Conservation (phyloP, 2,329 filamentous ascomycete genomes). For the Triangularia verruculosa region DNA sequence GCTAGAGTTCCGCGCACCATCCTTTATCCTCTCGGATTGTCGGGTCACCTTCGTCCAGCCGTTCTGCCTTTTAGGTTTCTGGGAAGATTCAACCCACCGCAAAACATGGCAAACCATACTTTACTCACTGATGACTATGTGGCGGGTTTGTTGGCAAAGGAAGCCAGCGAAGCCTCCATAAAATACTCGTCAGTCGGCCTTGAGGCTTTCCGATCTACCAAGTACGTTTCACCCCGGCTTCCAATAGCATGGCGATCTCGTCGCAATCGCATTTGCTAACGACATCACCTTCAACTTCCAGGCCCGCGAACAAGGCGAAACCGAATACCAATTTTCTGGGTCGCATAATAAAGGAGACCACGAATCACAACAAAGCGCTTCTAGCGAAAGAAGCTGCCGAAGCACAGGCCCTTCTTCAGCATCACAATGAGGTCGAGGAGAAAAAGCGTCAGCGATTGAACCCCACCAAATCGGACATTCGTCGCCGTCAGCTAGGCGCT, state of each 20-base stretch:
- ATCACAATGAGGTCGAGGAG: slow-evolving; percentile 51
- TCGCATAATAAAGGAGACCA: slow-evolving; percentile 83
- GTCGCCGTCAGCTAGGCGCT: slow-evolving; percentile 57
- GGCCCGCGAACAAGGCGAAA: slow-evolving; percentile 68
- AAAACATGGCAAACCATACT: slow-evolving; percentile 45
- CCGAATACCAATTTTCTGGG: slow-evolving; percentile 89
- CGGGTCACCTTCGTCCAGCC: neutral
- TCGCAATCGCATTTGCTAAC: slow-evolving; percentile 4
- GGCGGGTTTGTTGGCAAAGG: slow-evolving; percentile 72
- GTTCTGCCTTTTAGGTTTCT: no score
- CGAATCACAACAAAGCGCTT: slow-evolving; percentile 83
- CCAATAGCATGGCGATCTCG: neutral
- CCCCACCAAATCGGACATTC: slow-evolving; percentile 50
- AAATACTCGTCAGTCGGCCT: slow-evolving; percentile 74
- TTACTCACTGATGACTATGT: slow-evolving; percentile 73
- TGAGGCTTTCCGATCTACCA: slow-evolving; percentile 54
- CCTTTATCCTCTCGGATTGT: neutral
- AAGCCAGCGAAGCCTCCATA: slow-evolving; percentile 70
- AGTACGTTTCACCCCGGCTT: slow-evolving; percentile 8
- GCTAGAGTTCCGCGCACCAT: neutral
- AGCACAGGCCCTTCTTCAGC: slow-evolving; percentile 65
- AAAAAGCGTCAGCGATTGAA: slow-evolving; percentile 44
- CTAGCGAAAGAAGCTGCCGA: slow-evolving; percentile 82
- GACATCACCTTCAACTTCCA: slow-evolving; percentile 35
- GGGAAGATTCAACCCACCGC: neutral